Evolutionary conservation across 108 stramenopile genomes (phyloP), one percentile per base, ranked within the genome.

Genomic region (Phaeodactylum tricornutum): DNA sequence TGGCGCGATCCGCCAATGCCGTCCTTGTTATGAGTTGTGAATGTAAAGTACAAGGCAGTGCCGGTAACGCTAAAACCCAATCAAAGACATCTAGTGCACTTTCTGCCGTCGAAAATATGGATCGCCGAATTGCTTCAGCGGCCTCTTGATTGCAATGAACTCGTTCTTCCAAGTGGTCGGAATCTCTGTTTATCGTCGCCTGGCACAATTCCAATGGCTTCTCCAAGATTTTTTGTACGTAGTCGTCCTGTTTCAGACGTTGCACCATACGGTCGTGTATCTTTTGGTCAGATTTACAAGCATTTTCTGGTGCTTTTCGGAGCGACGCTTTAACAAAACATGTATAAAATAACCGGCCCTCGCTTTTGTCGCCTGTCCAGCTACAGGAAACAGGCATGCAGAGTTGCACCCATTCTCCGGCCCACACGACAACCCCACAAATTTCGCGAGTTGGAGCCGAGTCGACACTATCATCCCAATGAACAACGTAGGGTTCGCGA

Each of bases 101-200:
- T 20, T 72, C 66, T 20, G 56, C 42, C 6, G 68, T 61, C 12
- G 71, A 55, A 49, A 76, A 70, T 7, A 80, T 40, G 3, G 74
- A 67, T 37, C 68, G 61, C 35, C 58, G 58, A 0, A 75, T 62
- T 4, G 66, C 73, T 41, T 78, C 74, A 12, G 73, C 40, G 2
- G 64, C 44, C 2, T 41, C 50, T 17, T 80, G 68, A 2, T 71
- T 33, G 1, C 69, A 73, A 44, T 74, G 48, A 5, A 81, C 83
- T 20, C 83, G 59, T 75, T 85, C 83, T 70, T 85, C 76, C 39
- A 79, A 53, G 27, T 68, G 55, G 0, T 50, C 33, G 36, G 23
- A 17, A 2, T 7, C 0, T 17, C 2, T 38, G 35, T 3, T 23
- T 19, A 0, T 49, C 20, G 27, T 7, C 46, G 30, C 14, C 47